Conservation (phyloP, 2,329 filamentous ascomycete genomes). For the Clathrospora elynae region DNA sequence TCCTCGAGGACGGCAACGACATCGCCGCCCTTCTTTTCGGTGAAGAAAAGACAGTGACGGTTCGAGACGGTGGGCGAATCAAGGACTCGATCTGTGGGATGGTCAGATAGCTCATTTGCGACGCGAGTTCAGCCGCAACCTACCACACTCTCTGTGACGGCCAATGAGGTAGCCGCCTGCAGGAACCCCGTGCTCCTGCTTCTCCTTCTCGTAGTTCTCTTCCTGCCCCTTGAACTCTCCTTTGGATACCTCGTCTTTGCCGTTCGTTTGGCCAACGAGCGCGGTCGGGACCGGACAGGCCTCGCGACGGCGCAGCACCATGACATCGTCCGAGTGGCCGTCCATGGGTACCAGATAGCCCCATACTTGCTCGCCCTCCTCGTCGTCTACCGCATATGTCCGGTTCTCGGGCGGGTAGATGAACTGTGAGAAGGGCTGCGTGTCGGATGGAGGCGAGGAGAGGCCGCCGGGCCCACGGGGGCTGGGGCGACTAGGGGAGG, state of each 20-base stretch:
- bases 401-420: slow-evolving; percentile 72
- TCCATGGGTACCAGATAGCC: slow-evolving; percentile 89
- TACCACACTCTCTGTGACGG: slow-evolving; percentile 91
- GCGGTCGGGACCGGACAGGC: slow-evolving; percentile 66
- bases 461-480: slow-evolving; percentile 47
- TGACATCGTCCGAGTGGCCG: slow-evolving; percentile 66
- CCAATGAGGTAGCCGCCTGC: slow-evolving; percentile 90
- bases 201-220: slow-evolving; percentile 63
- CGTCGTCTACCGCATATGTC: slow-evolving; percentile 82
- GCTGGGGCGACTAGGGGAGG: slow-evolving; percentile 55
- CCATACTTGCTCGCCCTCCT: slow-evolving; percentile 87
- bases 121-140: slow-evolving; percentile 43
- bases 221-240: slow-evolving; percentile 64
- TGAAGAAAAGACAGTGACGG: slow-evolving; percentile 74
- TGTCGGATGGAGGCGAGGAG: slow-evolving; percentile 70
- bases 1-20: slow-evolving; percentile 81
- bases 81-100: slow-evolving; percentile 68
- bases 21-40: slow-evolving; percentile 63
- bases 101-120: slow-evolving; percentile 16
- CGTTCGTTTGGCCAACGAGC: slow-evolving; percentile 45
- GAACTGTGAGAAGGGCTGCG: slow-evolving; percentile 81
- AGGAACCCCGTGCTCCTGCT: slow-evolving; percentile 60
- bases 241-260: slow-evolving; percentile 54
- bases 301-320: slow-evolving; percentile 77
- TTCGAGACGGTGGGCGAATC: slow-evolving; percentile 85